Evolutionary conservation across 1,284 basidiomycete species (phyloP), one percentile per base, ranked within the genome.

Genomic region (Ceraceosorus bombacis): DNA sequence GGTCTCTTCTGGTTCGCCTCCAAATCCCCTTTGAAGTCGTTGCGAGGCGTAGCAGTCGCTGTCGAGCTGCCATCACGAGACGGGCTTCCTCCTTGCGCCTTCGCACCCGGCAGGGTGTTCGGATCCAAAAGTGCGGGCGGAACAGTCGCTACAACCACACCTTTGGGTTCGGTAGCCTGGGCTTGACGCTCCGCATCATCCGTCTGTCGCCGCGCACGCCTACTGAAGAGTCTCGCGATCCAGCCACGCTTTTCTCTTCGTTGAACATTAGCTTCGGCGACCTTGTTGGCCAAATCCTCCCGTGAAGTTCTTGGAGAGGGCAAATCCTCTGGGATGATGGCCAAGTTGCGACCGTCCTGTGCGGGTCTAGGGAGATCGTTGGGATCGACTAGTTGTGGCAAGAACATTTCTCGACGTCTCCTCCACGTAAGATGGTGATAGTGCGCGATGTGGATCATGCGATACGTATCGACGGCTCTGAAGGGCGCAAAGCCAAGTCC

Each of bases 401-500:
- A 58, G 40, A 69, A n/a, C 6, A 75, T 53, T 52, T 67, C 48
- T 37, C 49, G 60, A 38, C 74, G 63, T 37, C 70, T 61, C 58
- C 65, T 67, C 57, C 71, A 74, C 49, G 72, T 76, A 36, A 72
- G 36, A n/a, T 60, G 54, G 59, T 76, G 74, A 52, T 71, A 73
- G 57, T 75, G 71, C 7, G 63, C 74, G 46, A 76, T 76, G 62
- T 72, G 63, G 8, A 67, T 65, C 74, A 76, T 76, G 17, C 70
- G 56, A 54, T 74, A 76, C 38, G 74, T 76, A 37, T 76, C 74
- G 12, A 76, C 73, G 2, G 71, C 69, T 5, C 74, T 61, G 60
- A 75, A 76, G 10, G 74, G 74, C 7, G 72, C 72, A 50, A 76
- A 75, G 1, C 74, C 74, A 0, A 76, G 52, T 46, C 74, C 74